phyloP scores from a whole-genome alignment of 495 filamentous ascomycete genomes.

The Tuber borchii region DNA sequence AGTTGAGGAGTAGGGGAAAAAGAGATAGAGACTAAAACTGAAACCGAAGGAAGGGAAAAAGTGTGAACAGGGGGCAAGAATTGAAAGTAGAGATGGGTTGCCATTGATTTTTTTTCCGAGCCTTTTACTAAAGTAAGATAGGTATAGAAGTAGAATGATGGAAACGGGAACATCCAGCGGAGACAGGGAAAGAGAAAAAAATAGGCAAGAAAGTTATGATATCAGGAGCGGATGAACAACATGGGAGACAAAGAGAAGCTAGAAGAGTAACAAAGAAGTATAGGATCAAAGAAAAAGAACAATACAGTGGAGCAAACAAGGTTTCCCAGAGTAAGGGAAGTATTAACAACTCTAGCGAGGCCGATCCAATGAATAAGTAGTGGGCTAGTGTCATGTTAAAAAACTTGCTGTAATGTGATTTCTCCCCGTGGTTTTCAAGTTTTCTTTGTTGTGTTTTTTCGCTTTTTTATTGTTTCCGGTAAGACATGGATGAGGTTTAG shows the following conservation, averaged over 20 bases:
- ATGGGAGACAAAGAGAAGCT: neutral
- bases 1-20: neutral
- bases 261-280: neutral
- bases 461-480: neutral
- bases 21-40: neutral
- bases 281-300: neutral
- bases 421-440: neutral
- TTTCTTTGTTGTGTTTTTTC: neutral
- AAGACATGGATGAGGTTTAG: conserved; percentile 9
- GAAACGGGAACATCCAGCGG: neutral
- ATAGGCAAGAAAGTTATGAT: neutral
- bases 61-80: neutral
- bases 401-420: neutral
- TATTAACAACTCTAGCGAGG: neutral
- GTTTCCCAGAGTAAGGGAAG: neutral
- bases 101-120: conserved; percentile 14
- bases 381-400: neutral
- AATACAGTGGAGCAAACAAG: neutral
- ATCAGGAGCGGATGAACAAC: neutral
- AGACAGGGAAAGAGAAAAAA: neutral
- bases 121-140: neutral
- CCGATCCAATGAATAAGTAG: neutral
- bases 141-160: neutral
- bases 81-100: neutral
- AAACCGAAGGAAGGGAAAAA: neutral